A percentile compares a stretch with the other conserved stretches of the same genome.
phyloP scores from a whole-genome alignment of 129 eudicot genomes.

The Pulicaria dysenterica region DNA sequence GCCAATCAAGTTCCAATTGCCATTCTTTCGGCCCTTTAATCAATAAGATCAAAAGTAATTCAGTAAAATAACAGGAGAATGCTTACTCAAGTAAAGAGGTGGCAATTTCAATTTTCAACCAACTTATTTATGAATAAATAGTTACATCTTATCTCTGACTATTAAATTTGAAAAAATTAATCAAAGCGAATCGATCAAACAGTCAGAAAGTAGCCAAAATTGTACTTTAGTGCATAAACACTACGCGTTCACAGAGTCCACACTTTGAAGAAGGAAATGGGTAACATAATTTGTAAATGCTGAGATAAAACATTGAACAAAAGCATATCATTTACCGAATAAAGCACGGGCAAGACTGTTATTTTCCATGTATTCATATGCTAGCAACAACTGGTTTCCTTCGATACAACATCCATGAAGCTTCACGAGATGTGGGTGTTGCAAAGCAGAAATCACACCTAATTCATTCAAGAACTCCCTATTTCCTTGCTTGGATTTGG shows the following conservation, averaged over 20 bases:
- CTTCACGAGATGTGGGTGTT: slow-evolving; percentile 76
- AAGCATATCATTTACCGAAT: slow-evolving; percentile 44
- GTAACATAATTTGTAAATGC: no score
- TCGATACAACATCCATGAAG: slow-evolving; percentile 71
- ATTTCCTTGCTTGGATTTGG: slow-evolving; percentile 77
- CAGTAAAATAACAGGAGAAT: slow-evolving; percentile 4
- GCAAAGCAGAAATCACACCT: slow-evolving; percentile 76
- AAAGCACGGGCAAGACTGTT: slow-evolving; percentile 79
- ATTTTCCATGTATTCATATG: slow-evolving; percentile 80
- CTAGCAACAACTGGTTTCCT: slow-evolving; percentile 62
- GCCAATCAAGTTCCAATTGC: slow-evolving; percentile 64
- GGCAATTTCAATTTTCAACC: no score
- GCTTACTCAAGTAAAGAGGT: neutral
- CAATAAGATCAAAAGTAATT: neutral
- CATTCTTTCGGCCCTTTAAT: slow-evolving; percentile 51
- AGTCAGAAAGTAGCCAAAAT: neutral
- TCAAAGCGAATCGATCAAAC: neutral
- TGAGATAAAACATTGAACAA: neutral
- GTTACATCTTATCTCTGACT: neutral
- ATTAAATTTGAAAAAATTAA: no score
- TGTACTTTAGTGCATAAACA: neutral
- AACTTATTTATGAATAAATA: no score
- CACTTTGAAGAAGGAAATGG: no score
- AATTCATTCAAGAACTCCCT: slow-evolving; percentile 75
- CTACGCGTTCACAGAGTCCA: no score